phyloP scores from a whole-genome alignment of 306 rosid species.

The Fragaria iinumae region DNA sequence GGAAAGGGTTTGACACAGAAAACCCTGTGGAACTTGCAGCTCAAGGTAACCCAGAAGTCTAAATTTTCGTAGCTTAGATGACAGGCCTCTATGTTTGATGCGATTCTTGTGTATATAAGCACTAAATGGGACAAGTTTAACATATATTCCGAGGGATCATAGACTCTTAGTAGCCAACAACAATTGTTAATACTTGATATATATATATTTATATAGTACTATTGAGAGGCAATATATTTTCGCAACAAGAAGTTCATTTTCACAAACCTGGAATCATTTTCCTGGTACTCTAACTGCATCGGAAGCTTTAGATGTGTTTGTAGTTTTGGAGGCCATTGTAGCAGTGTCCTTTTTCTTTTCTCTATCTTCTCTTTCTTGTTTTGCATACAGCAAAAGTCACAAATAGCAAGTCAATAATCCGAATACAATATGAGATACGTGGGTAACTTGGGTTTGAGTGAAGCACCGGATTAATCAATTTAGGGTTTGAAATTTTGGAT shows the following conservation, averaged over 20 bases:
- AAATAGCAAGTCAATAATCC: neutral
- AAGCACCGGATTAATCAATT: neutral
- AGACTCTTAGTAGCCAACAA: neutral
- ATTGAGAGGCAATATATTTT: neutral
- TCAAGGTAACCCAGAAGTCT: neutral
- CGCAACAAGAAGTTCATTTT: neutral
- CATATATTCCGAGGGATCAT: neutral
- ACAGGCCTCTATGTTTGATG: neutral
- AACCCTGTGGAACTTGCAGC: neutral
- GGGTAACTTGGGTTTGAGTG: neutral
- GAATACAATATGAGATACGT: neutral
- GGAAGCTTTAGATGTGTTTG: neutral
- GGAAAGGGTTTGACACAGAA: neutral
- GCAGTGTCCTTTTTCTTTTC: neutral
- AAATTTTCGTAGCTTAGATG: neutral
- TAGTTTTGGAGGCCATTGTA: neutral
- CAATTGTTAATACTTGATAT: neutral
- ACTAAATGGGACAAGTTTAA: neutral
- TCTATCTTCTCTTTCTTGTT: neutral
- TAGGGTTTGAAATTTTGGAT: neutral
- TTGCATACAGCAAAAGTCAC: neutral
- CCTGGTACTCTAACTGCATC: neutral
- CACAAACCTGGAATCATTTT: neutral
- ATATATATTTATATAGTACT: too few species aligned
- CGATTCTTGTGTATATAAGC: neutral